These are phyloP conservation scores for Exophiala spinifera DNA, from an alignment of 2,329 filamentous ascomycete species.

Conservation along the genomic window DNA sequence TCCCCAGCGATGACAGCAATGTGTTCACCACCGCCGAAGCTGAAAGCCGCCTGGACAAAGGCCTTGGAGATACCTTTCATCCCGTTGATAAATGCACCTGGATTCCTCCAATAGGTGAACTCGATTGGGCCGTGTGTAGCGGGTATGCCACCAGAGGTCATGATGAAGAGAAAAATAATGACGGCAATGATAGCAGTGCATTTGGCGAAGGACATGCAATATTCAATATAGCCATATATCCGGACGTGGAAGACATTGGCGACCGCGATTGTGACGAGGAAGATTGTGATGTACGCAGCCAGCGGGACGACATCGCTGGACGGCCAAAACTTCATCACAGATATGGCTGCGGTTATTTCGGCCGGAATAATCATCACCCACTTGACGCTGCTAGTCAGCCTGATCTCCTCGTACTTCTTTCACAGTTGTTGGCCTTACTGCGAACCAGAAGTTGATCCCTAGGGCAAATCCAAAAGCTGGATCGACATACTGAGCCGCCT, in stretches of 20 bases:
- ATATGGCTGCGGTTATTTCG: slow-evolving; percentile 42
- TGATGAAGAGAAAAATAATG: slow-evolving; percentile 44
- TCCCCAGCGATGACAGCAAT: slow-evolving; percentile 57
- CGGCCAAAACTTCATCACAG: slow-evolving; percentile 47
- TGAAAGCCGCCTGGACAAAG: slow-evolving; percentile 42
- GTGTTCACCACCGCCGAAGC: slow-evolving; percentile 44
- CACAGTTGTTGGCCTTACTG: not conserved
- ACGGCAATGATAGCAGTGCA: slow-evolving; percentile 50
- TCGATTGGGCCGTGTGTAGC: slow-evolving; percentile 42
- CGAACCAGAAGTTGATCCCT: not conserved
- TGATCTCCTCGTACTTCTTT: not conserved
- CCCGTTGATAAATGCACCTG: slow-evolving; percentile 42
- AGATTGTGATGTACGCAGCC: slow-evolving; percentile 45
- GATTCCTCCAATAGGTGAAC: slow-evolving; percentile 17
- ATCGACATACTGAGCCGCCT: not conserved
- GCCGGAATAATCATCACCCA: slow-evolving; percentile 40
- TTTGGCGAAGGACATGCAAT: slow-evolving; percentile 45
- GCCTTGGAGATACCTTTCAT: slow-evolving; percentile 35
- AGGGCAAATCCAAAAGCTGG: not conserved
- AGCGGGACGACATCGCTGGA: slow-evolving; percentile 36
- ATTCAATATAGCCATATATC: slow-evolving; percentile 48
- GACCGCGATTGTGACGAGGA: slow-evolving; percentile 33
- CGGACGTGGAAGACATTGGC: slow-evolving; percentile 44
- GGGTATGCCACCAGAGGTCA: slow-evolving; percentile 31
- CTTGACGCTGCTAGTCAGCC: not conserved